A percentile compares a stretch with the other conserved stretches of the same genome.
These are phyloP conservation scores for Solanum acaule DNA, from an alignment of 257 asterid genomes.

Conservation along the genomic window DNA sequence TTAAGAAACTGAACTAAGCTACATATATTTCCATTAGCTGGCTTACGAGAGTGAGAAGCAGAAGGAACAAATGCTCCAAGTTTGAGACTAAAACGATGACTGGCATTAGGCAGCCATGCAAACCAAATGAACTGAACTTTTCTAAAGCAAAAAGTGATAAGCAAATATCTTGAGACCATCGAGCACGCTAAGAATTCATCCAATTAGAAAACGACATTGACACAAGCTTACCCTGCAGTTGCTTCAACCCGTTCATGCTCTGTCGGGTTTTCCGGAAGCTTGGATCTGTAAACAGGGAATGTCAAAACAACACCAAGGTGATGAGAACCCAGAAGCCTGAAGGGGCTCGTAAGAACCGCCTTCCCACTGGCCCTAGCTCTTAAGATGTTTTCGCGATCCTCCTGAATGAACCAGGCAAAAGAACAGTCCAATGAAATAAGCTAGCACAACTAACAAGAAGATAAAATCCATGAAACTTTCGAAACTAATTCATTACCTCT, in stretches of 20 bases:
- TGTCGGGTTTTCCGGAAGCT: slow-evolving; percentile 57
- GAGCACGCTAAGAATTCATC: background rate
- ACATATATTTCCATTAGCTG: background rate
- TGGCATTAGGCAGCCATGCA: background rate
- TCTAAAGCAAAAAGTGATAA: background rate
- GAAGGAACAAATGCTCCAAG: background rate
- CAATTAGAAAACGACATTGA: background rate
- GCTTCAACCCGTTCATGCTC: slow-evolving; percentile 58
- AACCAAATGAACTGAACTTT: background rate
- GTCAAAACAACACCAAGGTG: slow-evolving; percentile 94
- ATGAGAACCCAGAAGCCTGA: slow-evolving; percentile 65
- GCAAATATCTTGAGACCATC: background rate
- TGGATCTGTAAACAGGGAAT: slow-evolving; percentile 72
- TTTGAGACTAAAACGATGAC: background rate
- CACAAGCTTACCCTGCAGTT: slow-evolving; percentile 67
- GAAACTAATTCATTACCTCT: slow-evolving; percentile 41
- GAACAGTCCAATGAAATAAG: background rate
- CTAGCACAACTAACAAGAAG: background rate
- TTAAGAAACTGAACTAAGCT: background rate
- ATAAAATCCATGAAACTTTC: background rate
- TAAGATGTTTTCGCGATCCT: slow-evolving; percentile 87
- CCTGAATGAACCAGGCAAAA: slow-evolving; percentile 32
- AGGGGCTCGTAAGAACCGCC: slow-evolving; percentile 91
- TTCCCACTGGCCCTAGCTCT: slow-evolving; percentile 90
- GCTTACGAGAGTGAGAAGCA: background rate